Evolutionary conservation across 2,329 filamentous ascomycete genomes (phyloP), one percentile per base, ranked within the genome.

Genomic region (Pyrenophora tritici-repentis): DNA sequence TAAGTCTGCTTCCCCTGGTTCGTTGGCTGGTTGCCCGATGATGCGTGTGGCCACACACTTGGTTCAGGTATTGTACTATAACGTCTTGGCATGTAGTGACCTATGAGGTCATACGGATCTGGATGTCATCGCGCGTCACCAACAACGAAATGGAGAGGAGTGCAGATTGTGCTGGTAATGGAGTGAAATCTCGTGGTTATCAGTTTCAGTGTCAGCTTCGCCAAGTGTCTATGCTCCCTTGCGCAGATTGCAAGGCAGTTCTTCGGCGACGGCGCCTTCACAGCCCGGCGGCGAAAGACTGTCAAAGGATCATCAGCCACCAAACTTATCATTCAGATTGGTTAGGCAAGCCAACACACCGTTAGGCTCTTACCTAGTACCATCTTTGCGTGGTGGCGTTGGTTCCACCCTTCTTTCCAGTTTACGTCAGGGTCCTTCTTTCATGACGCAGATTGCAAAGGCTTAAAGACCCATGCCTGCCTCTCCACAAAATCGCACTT

Each of bases 381-480:
- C 26, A 29, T 10, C 3, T 12, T 29, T 9, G 9, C 3, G 9
- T 29, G 26, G 26, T 29, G 26, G 26, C 26, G 26, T 29, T 7
- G 26, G 26, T 18, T 12, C 26, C 26, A 7, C 7, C 26, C 26
- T 29, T 29, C 26, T 29, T 10, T 29, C 26, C 26, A 29, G 26
- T 29, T 10, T 29, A 10, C 26, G 9, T 29, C 26, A 29, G 26
- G 26, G 26, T 29, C 5, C 13, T 10, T 20, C 36, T 38, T 29
- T 29, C 9, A 29, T 29, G 26, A 29, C 26, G 26, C 26, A 29
- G 26, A 10, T 29, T 29, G 26, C 26, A 6, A 24, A 24, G 20
- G 7, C 9, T 55, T 52, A 52, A 57, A 57, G 47, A 49, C 49
- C 29, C 42, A 33, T 48, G 48, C 33, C 41, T 55, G 47, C 47